Evolutionary conservation across 192 early-diverging fungal species (phyloP).

Genomic region (Geranomyces michiganensis): DNA sequence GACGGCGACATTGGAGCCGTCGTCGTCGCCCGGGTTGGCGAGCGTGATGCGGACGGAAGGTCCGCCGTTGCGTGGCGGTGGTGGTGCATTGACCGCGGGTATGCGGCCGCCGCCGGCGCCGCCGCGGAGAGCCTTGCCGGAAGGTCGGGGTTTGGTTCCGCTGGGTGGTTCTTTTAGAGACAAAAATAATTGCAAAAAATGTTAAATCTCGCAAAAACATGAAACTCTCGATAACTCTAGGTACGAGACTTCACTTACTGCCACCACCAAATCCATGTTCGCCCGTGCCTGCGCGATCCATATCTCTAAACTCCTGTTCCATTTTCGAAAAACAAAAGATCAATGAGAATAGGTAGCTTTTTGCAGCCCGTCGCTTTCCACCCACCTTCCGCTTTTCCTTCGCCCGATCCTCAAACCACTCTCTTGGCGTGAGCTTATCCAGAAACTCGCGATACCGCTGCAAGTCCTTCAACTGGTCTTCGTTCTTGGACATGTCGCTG

Average conservation of each 20-base stretch:
- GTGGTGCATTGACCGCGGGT: too few relatives aligned
- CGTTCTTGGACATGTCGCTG: constrained; percentile 64
- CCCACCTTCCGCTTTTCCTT: constrained; percentile 20
- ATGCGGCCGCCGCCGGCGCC: background rate
- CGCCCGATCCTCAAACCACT: constrained; percentile 45
- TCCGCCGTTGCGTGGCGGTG: too few relatives aligned
- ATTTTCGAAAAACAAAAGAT: background rate
- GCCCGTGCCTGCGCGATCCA: background rate
- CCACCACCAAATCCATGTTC: background rate
- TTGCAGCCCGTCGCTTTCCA: too few relatives aligned
- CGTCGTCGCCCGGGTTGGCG: background rate
- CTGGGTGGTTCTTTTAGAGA: background rate
- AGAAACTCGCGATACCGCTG: constrained; percentile 62
- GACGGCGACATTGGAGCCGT: constrained; percentile 1
- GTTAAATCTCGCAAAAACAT: too few relatives aligned
- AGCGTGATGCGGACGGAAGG: background rate
- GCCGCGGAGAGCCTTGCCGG: background rate
- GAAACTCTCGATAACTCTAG: too few relatives aligned
- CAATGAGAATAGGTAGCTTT: background rate
- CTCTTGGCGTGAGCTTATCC: constrained; percentile 61
- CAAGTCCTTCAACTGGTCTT: constrained; percentile 63
- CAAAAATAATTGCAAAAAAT: too few relatives aligned
- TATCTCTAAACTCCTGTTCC: constrained; percentile 1
- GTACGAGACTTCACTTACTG: constrained; percentile 1
- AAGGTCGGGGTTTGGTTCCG: constrained; percentile 3